phyloP scores from a whole-genome alignment of 1,284 basidiomycete genomes.

The Kalmanozyma brasiliensis region DNA sequence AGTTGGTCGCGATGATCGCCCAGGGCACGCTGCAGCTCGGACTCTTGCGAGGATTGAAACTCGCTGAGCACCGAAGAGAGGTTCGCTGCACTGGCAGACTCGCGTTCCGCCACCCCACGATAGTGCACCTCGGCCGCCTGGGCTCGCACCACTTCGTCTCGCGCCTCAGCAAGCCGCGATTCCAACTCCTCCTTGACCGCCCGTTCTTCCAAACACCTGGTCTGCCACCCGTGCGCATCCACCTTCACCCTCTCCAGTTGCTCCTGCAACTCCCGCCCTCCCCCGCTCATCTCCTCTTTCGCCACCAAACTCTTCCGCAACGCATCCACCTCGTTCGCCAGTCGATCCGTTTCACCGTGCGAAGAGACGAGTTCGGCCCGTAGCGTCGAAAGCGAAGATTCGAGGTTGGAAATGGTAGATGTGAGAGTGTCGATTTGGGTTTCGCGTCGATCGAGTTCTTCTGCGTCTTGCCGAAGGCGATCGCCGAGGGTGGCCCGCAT shows the following conservation, averaged over 20 bases:
- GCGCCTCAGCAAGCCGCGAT: conserved; percentile 74
- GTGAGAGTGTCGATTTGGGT: conserved; percentile 61
- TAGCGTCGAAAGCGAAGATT: conserved; percentile 10
- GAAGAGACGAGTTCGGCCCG: conserved; percentile 46
- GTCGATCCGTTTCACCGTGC: conserved; percentile 46
- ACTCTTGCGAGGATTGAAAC: conserved; percentile 80
- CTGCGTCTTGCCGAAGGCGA: conserved; percentile 92
- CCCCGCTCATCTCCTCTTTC: conserved; percentile 6
- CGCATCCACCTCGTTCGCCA: conserved; percentile 42
- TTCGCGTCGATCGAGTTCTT: conserved; percentile 65
- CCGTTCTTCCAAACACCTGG: conserved; percentile 44
- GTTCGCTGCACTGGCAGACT: conserved; percentile 81
- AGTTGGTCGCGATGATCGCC: conserved; percentile 83
- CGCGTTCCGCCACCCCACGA: conserved; percentile 74
- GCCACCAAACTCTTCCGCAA: conserved; percentile 18
- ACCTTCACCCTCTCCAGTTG: conserved; percentile 49
- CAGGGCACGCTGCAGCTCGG: conserved; percentile 76
- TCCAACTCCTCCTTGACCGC: conserved; percentile 70
- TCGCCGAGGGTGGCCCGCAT: conserved; percentile 94
- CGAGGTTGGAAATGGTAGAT: conserved; percentile 13
- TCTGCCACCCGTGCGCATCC: conserved; percentile 48
- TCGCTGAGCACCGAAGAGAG: conserved; percentile 92
- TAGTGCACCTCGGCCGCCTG: conserved; percentile 69
- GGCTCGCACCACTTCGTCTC: conserved; percentile 66
- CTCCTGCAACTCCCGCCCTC: conserved; percentile 54